Conservation (phyloP, 2,329 filamentous ascomycete species). For the Colletotrichum agaves region DNA sequence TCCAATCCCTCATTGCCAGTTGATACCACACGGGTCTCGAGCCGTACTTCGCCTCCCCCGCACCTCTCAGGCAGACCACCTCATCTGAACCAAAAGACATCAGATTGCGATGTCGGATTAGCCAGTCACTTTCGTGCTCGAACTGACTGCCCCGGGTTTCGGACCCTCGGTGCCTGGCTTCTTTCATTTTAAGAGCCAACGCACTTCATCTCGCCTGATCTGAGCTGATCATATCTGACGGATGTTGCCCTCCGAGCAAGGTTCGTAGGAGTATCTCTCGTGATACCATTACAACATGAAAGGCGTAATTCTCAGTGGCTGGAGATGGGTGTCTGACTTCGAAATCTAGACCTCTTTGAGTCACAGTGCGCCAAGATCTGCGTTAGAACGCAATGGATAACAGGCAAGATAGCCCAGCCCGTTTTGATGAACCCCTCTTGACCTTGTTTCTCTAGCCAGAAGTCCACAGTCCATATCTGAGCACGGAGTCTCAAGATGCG, state of each 20-base stretch:
- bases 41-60: background rate
- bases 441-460: background rate
- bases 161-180: background rate
- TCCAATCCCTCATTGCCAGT: background rate
- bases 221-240: background rate
- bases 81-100: conserved; percentile 1
- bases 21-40: background rate
- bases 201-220: background rate
- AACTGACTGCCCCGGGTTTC: background rate
- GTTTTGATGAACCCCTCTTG: background rate
- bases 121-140: background rate
- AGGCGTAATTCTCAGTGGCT: background rate
- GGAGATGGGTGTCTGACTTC: background rate
- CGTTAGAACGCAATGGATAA: background rate
- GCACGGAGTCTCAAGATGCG: conserved; percentile 9
- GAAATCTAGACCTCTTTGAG: conserved; percentile 7
- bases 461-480: background rate
- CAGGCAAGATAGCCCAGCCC: background rate
- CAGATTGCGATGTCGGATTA: conserved; percentile 1
- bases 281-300: background rate
- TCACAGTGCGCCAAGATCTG: background rate
- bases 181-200: background rate
- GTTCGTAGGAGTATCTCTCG: background rate
- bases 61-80: background rate
- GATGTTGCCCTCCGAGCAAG: conserved; percentile 4